Conservation (phyloP, 2,329 filamentous ascomycete genomes). For the Penicillium sp. region DNA sequence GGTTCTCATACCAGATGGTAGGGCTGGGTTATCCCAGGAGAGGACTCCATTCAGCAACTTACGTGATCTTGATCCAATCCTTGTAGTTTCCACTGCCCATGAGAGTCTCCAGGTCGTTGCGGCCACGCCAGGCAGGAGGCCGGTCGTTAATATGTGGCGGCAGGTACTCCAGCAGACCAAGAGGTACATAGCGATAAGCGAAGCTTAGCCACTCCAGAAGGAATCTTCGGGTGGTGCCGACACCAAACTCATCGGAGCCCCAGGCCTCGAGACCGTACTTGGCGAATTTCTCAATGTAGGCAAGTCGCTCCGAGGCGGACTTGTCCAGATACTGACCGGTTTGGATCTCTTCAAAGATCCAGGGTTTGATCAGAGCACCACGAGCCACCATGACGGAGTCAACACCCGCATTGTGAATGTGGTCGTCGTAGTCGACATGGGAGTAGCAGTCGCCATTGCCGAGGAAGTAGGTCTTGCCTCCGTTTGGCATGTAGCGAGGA, state of each 20-base stretch:
- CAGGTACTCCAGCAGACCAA: conserved; percentile 80
- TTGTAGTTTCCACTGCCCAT: conserved; percentile 85
- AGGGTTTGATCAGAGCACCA: conserved; percentile 93
- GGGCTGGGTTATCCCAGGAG: too few relatives aligned
- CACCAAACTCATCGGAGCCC: conserved; percentile 90
- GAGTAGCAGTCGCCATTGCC: conserved; percentile 97
- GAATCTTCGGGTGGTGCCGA: conserved; percentile 87
- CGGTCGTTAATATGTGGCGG: conserved; percentile 86
- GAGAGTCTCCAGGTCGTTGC: conserved; percentile 90
- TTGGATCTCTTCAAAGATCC: conserved; percentile 96
- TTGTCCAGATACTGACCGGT: conserved; percentile 93
- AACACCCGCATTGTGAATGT: conserved; percentile 70
- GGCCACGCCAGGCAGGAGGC: conserved; percentile 73
- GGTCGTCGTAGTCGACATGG: conserved; percentile 75
- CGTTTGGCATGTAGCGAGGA: conserved; percentile 62
- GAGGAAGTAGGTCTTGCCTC: conserved; percentile 77
- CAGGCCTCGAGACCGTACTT: conserved; percentile 88
- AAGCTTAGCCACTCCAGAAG: conserved; percentile 95
- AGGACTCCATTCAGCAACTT: conserved; percentile 34
- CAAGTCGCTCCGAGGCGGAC: conserved; percentile 75
- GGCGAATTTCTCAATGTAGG: conserved; percentile 81
- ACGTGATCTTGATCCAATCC: conserved; percentile 99
- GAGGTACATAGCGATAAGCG: conserved; percentile 80
- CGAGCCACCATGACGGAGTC: conserved; percentile 97
- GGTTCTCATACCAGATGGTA: conserved; percentile 1